Evolutionary conservation across 805 yeast genomes (phyloP), one percentile per base, ranked within the genome.

Genomic region (Barnettozyma pratensis): DNA sequence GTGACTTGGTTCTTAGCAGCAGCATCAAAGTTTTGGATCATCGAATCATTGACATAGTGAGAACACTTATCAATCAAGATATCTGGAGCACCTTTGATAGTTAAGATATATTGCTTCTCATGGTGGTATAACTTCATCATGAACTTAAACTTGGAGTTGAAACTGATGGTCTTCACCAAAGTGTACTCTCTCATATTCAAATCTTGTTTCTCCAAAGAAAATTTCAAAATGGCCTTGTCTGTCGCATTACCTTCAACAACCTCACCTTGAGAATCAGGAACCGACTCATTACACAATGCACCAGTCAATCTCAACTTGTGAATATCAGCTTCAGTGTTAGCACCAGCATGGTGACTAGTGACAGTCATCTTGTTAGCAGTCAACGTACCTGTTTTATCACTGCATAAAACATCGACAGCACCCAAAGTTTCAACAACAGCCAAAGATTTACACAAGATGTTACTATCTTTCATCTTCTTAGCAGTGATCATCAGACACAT

Each of bases 351-450:
- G 34, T 51, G 44, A 41, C 63, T 56, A 2, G 71, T 69, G 2
- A 72, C 76, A 30, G 62, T 50, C 77, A 77, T 76, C 48, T 69
- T 68, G 58, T 77, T 77, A 54, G 75, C 68, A 29, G 84, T 79
- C 42, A 79, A 63, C 5, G 76, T 71, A 12, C 76, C 76, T 6
- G 76, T 71, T 49, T 71, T 71, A 50, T 71, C 76, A 30, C 69
- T 66, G 51, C 74, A 71, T 36, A 71, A 54, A 45, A 60, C 79
- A 57, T 76, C 75, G 26, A 79, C 76, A 12, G 79, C 71, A 12
- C 84, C 85, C 53, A 80, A 65, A 14, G 84, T 79, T 59, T 80
- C 85, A 29, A 77, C 77, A 28, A 73, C 71, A 12, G 75, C 61
- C 45, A 76, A 61, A 3, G 75, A 63, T 52, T 76, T 72, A 45